Base-by-base conservation (phyloP, 2,329 filamentous ascomycete genomes). In the Alternaria tenuissima region DNA sequence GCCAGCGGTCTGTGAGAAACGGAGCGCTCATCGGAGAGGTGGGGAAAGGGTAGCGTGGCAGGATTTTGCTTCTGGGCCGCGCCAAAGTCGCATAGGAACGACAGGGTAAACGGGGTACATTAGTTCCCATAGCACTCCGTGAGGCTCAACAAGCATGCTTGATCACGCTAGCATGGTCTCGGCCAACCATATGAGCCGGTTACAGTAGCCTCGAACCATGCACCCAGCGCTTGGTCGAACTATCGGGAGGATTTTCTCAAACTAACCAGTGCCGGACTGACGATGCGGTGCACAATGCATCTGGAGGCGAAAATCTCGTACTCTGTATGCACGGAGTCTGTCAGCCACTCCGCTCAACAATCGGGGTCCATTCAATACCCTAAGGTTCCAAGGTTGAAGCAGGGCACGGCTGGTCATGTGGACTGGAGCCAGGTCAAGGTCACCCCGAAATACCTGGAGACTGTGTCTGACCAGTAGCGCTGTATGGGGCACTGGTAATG, bases 71-170 rank as follows among this genome's bases (percentile, higher is more conserved):
- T 70, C 71, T 71, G 64, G 20, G 71, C 54, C 69, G 36, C 53
- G 34, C 36, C 57, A 65, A 59, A 62, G 62, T 49, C 20, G 56
- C 52, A 57, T 48, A 34, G 36, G 28, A 52, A 52, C 53, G 59
- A 63, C 53, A 49, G 63, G 44, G 64, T 36, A 57, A 55, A 70
- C 64, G 69, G 71, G 67, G 69, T 71, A 63, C 66, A 68, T 72
- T 70, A 71, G 69, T 56, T 62, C 61, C 62, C 65, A 59, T 48
- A 51, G 48, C 49, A 60, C 48, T 59, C 64, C 61, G 59, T 64
- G 68, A 68, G 69, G 68, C 69, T 72, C 66, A 69, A 72, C 69
- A 73, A 69, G 68, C 64, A 55, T 57, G 62, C 67, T 67, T 70
- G 61, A 52, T 26, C 43, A 24, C 16, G 39, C 44, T 66, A 66